Evolutionary conservation across 768 basidiomycete genomes (phyloP).

Genomic region (Leccinum fibrillosum): DNA sequence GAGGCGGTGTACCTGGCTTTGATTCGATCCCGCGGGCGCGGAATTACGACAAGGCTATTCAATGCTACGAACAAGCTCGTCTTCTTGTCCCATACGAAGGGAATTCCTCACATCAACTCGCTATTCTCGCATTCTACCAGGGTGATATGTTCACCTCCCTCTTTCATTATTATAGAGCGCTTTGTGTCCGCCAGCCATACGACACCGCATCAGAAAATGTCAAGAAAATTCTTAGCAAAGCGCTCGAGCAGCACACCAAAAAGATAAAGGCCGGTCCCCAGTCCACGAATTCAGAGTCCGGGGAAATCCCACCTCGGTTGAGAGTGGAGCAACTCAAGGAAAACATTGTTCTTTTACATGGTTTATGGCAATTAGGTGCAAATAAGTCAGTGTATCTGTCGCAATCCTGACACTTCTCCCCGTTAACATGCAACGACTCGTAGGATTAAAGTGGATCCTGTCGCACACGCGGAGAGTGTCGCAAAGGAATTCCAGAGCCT

Average conservation of each 20-base stretch:
- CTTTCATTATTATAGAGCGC: slow-evolving; percentile 86
- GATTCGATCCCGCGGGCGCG: slow-evolving; percentile 54
- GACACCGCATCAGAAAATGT: slow-evolving; percentile 87
- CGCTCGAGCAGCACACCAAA: slow-evolving; percentile 56
- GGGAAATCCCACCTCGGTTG: slow-evolving; percentile 43
- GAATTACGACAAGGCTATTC: slow-evolving; percentile 71
- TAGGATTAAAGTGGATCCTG: slow-evolving; percentile 42
- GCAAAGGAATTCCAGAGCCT: slow-evolving; percentile 56
- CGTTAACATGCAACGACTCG: slow-evolving; percentile 4
- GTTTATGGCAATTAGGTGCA: slow-evolving; percentile 55
- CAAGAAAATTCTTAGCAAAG: slow-evolving; percentile 63
- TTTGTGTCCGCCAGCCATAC: slow-evolving; percentile 85
- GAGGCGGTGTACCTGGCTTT: slow-evolving; percentile 42
- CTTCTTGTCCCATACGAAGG: slow-evolving; percentile 83
- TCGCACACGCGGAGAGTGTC: slow-evolving; percentile 47
- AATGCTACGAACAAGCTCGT: slow-evolving; percentile 84
- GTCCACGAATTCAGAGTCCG: slow-evolving; percentile 28
- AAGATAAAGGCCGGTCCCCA: slow-evolving; percentile 39
- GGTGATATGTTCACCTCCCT: slow-evolving; percentile 78
- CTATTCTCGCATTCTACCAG: slow-evolving; percentile 84
- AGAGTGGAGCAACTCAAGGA: slow-evolving; percentile 68
- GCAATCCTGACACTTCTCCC: background rate
- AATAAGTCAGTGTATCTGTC: slow-evolving; percentile 49
- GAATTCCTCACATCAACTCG: slow-evolving; percentile 94
- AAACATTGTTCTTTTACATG: slow-evolving; percentile 73